Evolutionary conservation across 352 stramenopile genomes (phyloP).

Genomic region (Phytophthora melonis): DNA sequence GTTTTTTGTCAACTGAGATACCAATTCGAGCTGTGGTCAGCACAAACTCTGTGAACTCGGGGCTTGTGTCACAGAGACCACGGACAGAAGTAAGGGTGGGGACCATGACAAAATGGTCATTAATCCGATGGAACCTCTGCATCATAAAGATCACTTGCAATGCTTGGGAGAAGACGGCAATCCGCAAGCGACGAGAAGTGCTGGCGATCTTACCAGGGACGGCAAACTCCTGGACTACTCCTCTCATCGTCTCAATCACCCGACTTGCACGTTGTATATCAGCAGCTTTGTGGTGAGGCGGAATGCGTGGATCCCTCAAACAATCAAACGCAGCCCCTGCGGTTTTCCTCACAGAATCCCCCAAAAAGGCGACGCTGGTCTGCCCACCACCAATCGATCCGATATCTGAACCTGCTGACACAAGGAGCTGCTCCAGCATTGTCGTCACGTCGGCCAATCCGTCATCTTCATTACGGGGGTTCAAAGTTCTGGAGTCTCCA

Average conservation of each 20-base stretch:
- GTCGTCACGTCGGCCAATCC: neutral
- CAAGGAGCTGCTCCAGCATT: neutral
- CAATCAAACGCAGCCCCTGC: neutral
- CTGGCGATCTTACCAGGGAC: neutral
- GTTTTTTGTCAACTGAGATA: conserved; percentile 11
- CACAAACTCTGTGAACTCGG: conserved; percentile 10
- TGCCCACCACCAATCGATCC: neutral
- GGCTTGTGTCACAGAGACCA: conserved; percentile 15
- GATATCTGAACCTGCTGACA: neutral
- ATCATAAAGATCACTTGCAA: conserved; percentile 26
- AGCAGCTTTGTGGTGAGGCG: neutral
- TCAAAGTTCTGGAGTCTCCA: neutral
- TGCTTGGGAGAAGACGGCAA: neutral
- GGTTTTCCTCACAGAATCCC: neutral
- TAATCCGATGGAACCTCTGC: conserved; percentile 31
- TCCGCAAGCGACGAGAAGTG: neutral
- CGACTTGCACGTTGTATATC: conserved; percentile 11
- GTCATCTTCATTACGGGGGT: neutral
- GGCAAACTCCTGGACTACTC: conserved; percentile 1
- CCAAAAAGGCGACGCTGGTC: neutral
- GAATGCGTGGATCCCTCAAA: conserved; percentile 8
- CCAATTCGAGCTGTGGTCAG: conserved; percentile 16
- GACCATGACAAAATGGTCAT: neutral
- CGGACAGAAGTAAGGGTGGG: conserved; percentile 10
- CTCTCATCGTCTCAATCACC: conserved; percentile 6